A percentile compares a stretch with the other conserved stretches of the same genome.
Evolutionary conservation across 2,329 filamentous ascomycete species (phyloP).

Genomic region (Epichloe sylvatica): DNA sequence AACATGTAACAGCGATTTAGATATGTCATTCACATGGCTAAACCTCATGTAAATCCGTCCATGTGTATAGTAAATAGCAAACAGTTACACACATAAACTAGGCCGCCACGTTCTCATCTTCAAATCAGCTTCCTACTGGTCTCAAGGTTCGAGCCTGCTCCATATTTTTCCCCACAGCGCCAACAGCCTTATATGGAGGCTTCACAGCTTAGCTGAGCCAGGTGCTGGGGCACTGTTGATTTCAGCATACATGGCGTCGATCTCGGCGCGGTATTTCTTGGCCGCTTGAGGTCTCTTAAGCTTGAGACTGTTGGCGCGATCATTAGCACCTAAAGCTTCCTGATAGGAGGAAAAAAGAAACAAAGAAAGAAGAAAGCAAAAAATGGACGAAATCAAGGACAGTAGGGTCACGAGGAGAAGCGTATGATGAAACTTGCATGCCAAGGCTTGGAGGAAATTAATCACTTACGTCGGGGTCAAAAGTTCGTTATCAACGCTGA

Average conservation of each 20-base stretch:
- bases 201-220: slow-evolving; percentile 4
- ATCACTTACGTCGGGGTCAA: slow-evolving; percentile 69
- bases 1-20: not conserved
- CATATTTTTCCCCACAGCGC: not conserved
- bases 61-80: not conserved
- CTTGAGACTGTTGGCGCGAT: slow-evolving; percentile 32
- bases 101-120: not conserved
- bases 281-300: slow-evolving; percentile 44
- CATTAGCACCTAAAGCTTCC: slow-evolving; percentile 8
- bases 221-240: slow-evolving; percentile 19
- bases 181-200: no score
- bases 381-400: not conserved
- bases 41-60: not conserved
- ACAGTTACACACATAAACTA: not conserved
- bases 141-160: no score
- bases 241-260: slow-evolving; percentile 44
- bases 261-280: slow-evolving; percentile 37
- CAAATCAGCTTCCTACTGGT: no score
- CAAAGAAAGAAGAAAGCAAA: no score
- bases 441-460: not conserved
- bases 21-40: not conserved
- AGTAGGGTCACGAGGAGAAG: not conserved
- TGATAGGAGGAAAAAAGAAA: not conserved
- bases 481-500: slow-evolving; percentile 84
- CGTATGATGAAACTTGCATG: not conserved